Evolutionary conservation across 495 filamentous ascomycete species (phyloP).

Genomic region (Xylaria longipes): DNA sequence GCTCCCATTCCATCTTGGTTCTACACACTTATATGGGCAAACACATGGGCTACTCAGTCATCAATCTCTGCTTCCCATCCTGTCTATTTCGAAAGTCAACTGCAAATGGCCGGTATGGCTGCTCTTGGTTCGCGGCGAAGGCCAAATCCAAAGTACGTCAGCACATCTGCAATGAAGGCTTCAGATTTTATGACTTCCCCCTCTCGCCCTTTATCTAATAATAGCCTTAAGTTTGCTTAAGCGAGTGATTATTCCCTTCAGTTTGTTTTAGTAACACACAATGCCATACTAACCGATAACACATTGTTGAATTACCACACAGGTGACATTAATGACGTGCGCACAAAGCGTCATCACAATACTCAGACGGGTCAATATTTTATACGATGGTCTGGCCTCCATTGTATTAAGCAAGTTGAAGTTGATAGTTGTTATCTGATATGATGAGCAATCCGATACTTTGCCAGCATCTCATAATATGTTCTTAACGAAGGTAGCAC

Average conservation of each 20-base stretch:
- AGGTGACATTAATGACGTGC: not conserved
- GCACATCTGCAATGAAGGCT: not conserved
- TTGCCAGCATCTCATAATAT: not conserved
- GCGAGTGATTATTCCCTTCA: not conserved
- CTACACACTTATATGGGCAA: not conserved
- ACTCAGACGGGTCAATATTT: not conserved
- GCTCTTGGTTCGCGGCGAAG: not conserved
- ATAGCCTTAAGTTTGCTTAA: not conserved
- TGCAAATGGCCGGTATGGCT: not conserved
- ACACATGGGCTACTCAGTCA: not conserved
- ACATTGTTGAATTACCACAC: not conserved
- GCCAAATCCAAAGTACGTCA: not conserved
- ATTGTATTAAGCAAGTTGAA: not conserved
- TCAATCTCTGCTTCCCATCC: not conserved
- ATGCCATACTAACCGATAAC: not conserved
- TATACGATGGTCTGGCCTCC: not conserved
- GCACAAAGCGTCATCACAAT: not conserved
- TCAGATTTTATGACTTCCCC: not conserved
- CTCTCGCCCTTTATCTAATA: not conserved
- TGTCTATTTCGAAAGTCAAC: not conserved
- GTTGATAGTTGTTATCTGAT: not conserved
- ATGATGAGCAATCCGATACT: not conserved
- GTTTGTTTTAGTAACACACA: not conserved
- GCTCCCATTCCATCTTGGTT: not conserved
- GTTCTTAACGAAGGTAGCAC: not conserved